phyloP scores from a whole-genome alignment of 768 basidiomycete species.

The Hemileccinum impolitum region DNA sequence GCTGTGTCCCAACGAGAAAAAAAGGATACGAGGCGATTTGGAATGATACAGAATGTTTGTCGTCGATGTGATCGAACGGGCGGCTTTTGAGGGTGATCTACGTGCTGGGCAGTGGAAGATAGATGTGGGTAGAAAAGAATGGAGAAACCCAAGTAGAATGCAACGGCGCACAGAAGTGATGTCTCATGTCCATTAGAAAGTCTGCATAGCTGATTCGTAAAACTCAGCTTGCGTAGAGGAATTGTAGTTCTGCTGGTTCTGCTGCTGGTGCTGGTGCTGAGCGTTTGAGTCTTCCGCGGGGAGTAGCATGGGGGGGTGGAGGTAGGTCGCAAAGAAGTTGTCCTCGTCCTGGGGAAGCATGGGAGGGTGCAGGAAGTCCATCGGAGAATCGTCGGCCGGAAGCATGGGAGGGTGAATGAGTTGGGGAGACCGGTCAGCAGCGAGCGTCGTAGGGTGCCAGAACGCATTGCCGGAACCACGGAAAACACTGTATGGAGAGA shows the following conservation, averaged over 20 bases:
- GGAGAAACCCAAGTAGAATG: conserved; percentile 5
- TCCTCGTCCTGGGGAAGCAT: conserved; percentile 65
- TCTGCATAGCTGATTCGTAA: conserved; percentile 37
- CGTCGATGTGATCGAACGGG: neutral
- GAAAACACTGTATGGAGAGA: conserved; percentile 49
- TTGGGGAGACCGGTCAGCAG: conserved; percentile 53
- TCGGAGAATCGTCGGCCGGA: conserved; percentile 57
- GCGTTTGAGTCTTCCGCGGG: conserved; percentile 35
- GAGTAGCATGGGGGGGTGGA: conserved; percentile 55
- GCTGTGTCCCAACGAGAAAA: conserved; percentile 5
- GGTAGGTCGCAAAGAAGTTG: conserved; percentile 48
- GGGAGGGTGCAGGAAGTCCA: conserved; percentile 71
- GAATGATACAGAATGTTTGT: conserved; percentile 18
- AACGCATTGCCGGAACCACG: conserved; percentile 56
- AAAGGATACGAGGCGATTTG: conserved; percentile 6
- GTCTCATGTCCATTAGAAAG: conserved; percentile 20
- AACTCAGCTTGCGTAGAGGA: conserved; percentile 25
- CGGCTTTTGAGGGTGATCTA: conserved; percentile 20
- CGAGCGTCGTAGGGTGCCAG: conserved; percentile 78
- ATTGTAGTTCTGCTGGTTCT: conserved; percentile 16
- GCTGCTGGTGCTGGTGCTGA: conserved; percentile 24
- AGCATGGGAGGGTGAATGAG: conserved; percentile 72
- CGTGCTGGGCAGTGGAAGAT: conserved; percentile 7
- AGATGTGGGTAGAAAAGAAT: neutral
- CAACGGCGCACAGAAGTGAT: neutral